These are phyloP conservation scores for Phytophthora pini DNA, from an alignment of 352 stramenopile species.

Conservation along the genomic window DNA sequence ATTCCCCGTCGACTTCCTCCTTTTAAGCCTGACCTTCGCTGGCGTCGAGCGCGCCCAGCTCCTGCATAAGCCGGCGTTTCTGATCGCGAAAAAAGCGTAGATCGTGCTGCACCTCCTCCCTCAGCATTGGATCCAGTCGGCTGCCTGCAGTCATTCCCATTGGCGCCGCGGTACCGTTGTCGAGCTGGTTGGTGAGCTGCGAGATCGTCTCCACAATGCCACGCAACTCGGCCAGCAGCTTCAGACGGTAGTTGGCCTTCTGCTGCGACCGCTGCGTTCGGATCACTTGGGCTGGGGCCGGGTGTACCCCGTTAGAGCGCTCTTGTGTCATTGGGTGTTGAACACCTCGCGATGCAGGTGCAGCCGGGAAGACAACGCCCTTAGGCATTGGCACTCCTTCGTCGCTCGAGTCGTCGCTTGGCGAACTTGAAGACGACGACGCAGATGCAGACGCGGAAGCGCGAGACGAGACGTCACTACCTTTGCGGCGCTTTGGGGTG, in stretches of 20 bases:
- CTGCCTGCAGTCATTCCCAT: slow-evolving; percentile 26
- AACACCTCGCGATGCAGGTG: background rate
- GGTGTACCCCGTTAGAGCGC: slow-evolving; percentile 15
- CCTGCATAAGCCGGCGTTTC: slow-evolving; percentile 32
- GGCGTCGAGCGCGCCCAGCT: slow-evolving; percentile 28
- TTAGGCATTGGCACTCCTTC: slow-evolving; percentile 20
- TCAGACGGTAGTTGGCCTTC: slow-evolving; percentile 38
- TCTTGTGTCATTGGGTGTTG: background rate
- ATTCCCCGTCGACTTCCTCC: slow-evolving; percentile 4
- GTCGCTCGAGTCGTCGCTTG: slow-evolving; percentile 23
- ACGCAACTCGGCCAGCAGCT: slow-evolving; percentile 34
- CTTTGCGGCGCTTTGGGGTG: slow-evolving; percentile 19
- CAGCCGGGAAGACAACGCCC: slow-evolving; percentile 1
- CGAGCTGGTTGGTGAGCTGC: slow-evolving; percentile 32
- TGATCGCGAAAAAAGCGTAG: slow-evolving; percentile 40
- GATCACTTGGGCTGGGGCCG: slow-evolving; percentile 9
- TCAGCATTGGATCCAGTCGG: slow-evolving; percentile 31
- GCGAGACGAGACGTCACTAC: slow-evolving; percentile 17
- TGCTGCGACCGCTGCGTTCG: slow-evolving; percentile 13
- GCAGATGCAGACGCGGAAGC: slow-evolving; percentile 13
- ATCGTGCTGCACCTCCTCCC: slow-evolving; percentile 38
- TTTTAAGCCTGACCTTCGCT: slow-evolving; percentile 16
- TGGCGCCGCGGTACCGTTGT: slow-evolving; percentile 11
- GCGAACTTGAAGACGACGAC: slow-evolving; percentile 24
- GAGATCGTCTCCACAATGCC: slow-evolving; percentile 42